Evolutionary conservation across 2,329 filamentous ascomycete species (phyloP).

Genomic region (Saccharata proteae): DNA sequence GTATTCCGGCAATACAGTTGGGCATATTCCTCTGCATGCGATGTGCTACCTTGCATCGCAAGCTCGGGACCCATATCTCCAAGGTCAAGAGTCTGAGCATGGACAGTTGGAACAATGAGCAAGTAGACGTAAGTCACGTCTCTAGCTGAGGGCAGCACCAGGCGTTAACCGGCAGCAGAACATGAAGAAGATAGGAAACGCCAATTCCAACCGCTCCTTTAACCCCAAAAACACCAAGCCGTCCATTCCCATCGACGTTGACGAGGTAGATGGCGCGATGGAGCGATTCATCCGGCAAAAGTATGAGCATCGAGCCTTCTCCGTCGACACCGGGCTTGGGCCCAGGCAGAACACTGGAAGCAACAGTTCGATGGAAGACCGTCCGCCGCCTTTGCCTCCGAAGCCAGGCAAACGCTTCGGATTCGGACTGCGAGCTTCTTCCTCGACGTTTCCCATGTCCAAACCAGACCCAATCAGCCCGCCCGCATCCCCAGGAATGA

Average conservation of each 20-base stretch:
- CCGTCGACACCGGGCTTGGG: slow-evolving; percentile 23
- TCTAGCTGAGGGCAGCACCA: no score
- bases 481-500: slow-evolving; percentile 21
- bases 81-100: slow-evolving; percentile 98
- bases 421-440: slow-evolving; percentile 54
- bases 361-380: slow-evolving; percentile 40
- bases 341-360: slow-evolving; percentile 46
- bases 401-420: slow-evolving; percentile 50
- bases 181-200: slow-evolving; percentile 89
- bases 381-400: slow-evolving; percentile 45
- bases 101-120: slow-evolving; percentile 93
- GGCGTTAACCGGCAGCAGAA: slow-evolving; percentile 44
- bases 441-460: slow-evolving; percentile 56
- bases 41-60: slow-evolving; percentile 88
- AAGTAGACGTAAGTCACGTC: slow-evolving; percentile 66
- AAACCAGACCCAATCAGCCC: slow-evolving; percentile 43
- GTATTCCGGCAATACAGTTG: slow-evolving; percentile 42
- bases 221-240: slow-evolving; percentile 77
- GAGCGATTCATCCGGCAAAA: slow-evolving; percentile 92
- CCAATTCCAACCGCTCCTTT: slow-evolving; percentile 72
- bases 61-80: slow-evolving; percentile 92
- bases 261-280: slow-evolving; percentile 89
- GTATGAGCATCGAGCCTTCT: slow-evolving; percentile 58
- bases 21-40: slow-evolving; percentile 97
- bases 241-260: slow-evolving; percentile 75